These are phyloP conservation scores for Rhizophagus prolifer DNA, from an alignment of 192 early-diverging fungal genomes.

Conservation along the genomic window DNA sequence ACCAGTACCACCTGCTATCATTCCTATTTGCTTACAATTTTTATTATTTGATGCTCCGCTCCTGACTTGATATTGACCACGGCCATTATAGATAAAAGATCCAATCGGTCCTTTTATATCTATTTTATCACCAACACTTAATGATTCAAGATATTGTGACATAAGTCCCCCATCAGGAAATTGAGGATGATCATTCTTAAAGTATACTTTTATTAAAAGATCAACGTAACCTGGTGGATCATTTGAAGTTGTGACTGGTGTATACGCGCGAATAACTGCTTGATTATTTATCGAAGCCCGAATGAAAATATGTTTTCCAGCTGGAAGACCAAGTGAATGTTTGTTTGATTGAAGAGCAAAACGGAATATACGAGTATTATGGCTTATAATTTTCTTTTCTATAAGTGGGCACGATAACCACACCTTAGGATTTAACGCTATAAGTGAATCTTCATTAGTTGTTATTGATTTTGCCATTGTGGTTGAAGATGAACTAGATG, in stretches of 20 bases:
- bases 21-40: slow-evolving; percentile 59
- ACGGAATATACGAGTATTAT: slow-evolving; percentile 46
- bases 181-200: slow-evolving; percentile 32
- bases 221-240: slow-evolving; percentile 66
- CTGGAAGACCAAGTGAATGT: slow-evolving; percentile 60
- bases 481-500: not conserved
- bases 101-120: slow-evolving; percentile 81
- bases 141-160: slow-evolving; percentile 60
- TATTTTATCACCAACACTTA: slow-evolving; percentile 72
- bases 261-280: slow-evolving; percentile 77
- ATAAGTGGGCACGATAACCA: slow-evolving; percentile 45
- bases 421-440: slow-evolving; percentile 32
- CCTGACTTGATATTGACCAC: slow-evolving; percentile 29
- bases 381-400: slow-evolving; percentile 40
- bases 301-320: slow-evolving; percentile 59
- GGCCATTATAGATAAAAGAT: slow-evolving; percentile 66
- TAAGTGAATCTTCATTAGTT: not conserved
- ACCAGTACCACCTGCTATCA: slow-evolving; percentile 87
- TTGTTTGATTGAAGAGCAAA: slow-evolving; percentile 57
- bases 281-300: slow-evolving; percentile 51
- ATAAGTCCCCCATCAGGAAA: slow-evolving; percentile 54
- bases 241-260: slow-evolving; percentile 63
- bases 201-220: slow-evolving; percentile 80
- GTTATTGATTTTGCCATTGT: not conserved
- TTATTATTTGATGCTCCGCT: not conserved